These are phyloP conservation scores for Iris macrosiphon DNA, from an alignment of 106 monocot species.

Conservation along the genomic window DNA sequence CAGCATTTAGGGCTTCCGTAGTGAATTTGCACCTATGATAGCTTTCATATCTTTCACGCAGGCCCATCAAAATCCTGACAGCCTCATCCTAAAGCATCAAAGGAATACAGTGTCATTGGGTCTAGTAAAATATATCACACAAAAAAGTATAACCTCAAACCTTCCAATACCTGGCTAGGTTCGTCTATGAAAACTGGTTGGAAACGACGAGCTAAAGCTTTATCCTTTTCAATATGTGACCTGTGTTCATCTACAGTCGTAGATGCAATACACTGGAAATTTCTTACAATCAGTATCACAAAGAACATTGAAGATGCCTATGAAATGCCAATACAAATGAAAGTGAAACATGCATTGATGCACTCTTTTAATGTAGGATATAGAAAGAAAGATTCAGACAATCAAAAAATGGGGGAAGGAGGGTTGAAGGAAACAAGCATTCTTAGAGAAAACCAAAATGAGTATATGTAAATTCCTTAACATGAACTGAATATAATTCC, in stretches of 20 bases:
- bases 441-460: not conserved
- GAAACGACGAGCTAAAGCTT: conserved; percentile 89
- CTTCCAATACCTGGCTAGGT: conserved; percentile 91
- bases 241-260: conserved; percentile 83
- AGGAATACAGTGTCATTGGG: too few species aligned
- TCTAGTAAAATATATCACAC: too few species aligned
- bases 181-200: conserved; percentile 82
- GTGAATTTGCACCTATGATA: conserved; percentile 85
- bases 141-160: not conserved
- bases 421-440: not conserved
- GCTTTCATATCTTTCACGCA: conserved; percentile 75
- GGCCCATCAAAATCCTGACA: conserved; percentile 70
- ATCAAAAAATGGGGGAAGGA: not conserved
- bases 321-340: not conserved
- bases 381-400: too few species aligned
- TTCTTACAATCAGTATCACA: conserved; percentile 5
- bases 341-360: not conserved
- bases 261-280: conserved; percentile 85
- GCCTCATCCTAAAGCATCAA: conserved; percentile 66
- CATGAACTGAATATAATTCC: too few species aligned
- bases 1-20: conserved; percentile 84
- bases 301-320: too few species aligned
- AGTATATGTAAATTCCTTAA: not conserved
- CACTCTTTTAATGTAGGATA: too few species aligned
- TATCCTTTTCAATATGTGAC: conserved; percentile 84